Conservation (phyloP, 768 basidiomycete species). For the Naganishia friedmannii region DNA sequence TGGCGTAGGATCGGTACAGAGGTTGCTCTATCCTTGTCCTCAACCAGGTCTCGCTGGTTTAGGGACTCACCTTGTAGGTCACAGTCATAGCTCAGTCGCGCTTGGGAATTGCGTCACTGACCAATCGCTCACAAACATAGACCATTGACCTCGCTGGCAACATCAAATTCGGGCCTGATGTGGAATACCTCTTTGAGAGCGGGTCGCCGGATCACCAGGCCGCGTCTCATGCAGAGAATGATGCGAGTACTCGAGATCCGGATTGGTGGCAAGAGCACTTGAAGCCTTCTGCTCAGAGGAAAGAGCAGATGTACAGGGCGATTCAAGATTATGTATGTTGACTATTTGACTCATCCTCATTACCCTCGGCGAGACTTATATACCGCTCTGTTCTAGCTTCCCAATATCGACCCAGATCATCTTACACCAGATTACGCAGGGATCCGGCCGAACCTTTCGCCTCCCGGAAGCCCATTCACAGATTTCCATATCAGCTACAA, state of each 20-base stretch:
- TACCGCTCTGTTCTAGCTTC: constrained; percentile 37
- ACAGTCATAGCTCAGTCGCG: too few species aligned
- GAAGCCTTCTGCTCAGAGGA: constrained; percentile 60
- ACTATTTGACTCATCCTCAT: not conserved
- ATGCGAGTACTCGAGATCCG: constrained; percentile 52
- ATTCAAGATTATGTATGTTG: constrained; percentile 59
- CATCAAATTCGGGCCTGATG: constrained; percentile 86
- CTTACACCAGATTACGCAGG: constrained; percentile 47
- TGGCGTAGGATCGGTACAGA: constrained; percentile 64
- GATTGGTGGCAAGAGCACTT: constrained; percentile 77
- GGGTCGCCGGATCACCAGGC: constrained; percentile 34
- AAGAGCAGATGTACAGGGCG: constrained; percentile 66
- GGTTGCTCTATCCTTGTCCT: constrained; percentile 90
- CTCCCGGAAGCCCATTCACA: constrained; percentile 70
- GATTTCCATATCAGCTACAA: constrained; percentile 75
- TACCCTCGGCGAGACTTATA: not conserved
- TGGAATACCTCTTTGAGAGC: constrained; percentile 72
- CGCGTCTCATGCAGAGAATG: constrained; percentile 7
- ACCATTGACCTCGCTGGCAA: constrained; percentile 73
- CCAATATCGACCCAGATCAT: constrained; percentile 39
- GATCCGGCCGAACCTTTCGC: constrained; percentile 75
- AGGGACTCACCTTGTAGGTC: constrained; percentile 71
- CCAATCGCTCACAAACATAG: constrained; percentile 18
- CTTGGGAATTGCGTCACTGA: not conserved
- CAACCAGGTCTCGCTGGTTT: constrained; percentile 68